Base-by-base conservation (phyloP, 1,139 yeast genomes). In the Meyerozyma elateridarum region DNA sequence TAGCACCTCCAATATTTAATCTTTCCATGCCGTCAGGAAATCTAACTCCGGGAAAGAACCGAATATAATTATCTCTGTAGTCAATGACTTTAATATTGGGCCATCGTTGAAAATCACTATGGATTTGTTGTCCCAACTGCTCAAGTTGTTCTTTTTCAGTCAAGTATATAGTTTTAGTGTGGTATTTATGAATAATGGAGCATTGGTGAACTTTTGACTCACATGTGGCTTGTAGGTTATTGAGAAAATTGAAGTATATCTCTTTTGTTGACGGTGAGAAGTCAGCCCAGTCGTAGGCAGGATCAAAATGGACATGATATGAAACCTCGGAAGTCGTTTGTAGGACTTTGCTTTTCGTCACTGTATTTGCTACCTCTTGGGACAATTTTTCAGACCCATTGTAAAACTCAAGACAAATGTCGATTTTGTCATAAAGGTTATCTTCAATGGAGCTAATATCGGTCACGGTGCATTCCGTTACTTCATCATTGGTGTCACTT, bases 1-100 rank as follows among this genome's bases (percentile, higher is more conserved):
- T 52, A 1, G 70, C 64, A 7, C 73, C 72, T 8, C 69, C 66
- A 15, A 68, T 51, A 40, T 67, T 68, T 37, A 68, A 48, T 2
- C 56, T 52, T 40, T 64, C 64, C 22, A 68, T 44, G 0, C 59
- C 37, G 19, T 64, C 65, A 1, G 73, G 71, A 27, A 67, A 55
- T 27, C 51, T 56, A 5, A 67, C 62, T 1, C 68, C 72, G 5
- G 71, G 70, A 8, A 67, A 51, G 31, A 57, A 53, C 24, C 68
- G 47, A 14, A 68, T 55, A 34, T 62, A 54, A 39, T 65, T 64
- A 29, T 60, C 62, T 7, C 66, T 61, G 39, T 62, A 66, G 40
- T 68, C 74, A 24, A 67, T 46, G 3, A 53, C 43, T 28, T 49
- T 46, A 15, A 68, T 46, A 34, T 60, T 56, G 6, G 40, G 44